Evolutionary conservation across 1,139 yeast species (phyloP).

Genomic region (Scheffersomyces quercinus): DNA sequence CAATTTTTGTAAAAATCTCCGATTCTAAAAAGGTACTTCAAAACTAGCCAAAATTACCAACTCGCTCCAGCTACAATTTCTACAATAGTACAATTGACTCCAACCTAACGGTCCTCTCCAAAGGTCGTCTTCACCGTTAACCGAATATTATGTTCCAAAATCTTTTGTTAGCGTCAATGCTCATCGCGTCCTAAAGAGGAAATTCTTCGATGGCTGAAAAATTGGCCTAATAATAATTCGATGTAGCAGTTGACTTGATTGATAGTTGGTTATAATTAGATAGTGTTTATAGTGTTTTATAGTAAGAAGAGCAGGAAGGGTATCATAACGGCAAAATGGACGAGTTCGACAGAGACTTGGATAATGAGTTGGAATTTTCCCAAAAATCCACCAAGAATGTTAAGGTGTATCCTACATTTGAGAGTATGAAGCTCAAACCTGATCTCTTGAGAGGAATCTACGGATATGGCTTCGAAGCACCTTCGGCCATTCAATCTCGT

Average conservation of each 20-base stretch:
- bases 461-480: constrained; percentile 89
- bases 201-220: too few species aligned
- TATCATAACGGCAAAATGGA: constrained; percentile 11
- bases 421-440: constrained; percentile 75
- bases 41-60: too few species aligned
- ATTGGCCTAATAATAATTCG: background rate
- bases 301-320: too few species aligned
- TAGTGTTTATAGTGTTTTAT: too few species aligned
- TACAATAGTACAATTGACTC: too few species aligned
- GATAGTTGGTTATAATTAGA: too few species aligned
- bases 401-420: constrained; percentile 67
- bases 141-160: too few species aligned
- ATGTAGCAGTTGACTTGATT: background rate
- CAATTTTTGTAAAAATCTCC: background rate
- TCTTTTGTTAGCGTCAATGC: background rate
- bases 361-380: constrained; percentile 58
- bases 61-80: too few species aligned
- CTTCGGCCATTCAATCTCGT: constrained; percentile 93
- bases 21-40: too few species aligned
- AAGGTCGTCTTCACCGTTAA: too few species aligned
- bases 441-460: constrained; percentile 74
- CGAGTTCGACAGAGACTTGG: constrained; percentile 56
- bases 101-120: too few species aligned
- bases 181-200: constrained; percentile 2
- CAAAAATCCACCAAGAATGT: constrained; percentile 56